Evolutionary conservation across 768 basidiomycete species (phyloP).

Genomic region (Tricholomella constricta): DNA sequence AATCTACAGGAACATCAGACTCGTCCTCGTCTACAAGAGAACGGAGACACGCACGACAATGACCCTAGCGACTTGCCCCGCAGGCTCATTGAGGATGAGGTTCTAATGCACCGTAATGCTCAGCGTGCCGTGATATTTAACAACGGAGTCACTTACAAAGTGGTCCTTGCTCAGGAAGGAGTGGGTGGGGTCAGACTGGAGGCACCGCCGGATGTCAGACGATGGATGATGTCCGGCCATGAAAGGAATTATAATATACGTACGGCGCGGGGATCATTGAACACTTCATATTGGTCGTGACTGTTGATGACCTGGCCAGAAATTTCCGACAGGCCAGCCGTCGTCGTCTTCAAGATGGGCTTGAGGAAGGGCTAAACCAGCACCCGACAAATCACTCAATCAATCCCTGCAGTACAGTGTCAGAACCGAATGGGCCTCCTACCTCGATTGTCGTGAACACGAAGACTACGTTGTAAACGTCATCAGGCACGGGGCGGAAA

Average conservation of each 20-base stretch:
- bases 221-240: neutral
- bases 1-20: conserved; percentile 35
- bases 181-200: conserved; percentile 82
- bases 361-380: conserved; percentile 69
- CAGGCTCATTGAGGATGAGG: conserved; percentile 80
- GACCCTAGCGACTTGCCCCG: conserved; percentile 70
- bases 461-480: conserved; percentile 50
- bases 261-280: conserved; percentile 80
- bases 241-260: conserved; percentile 29
- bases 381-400: too few species aligned
- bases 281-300: conserved; percentile 85
- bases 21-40: neutral
- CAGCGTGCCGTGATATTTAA: neutral
- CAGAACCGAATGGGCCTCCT: neutral
- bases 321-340: conserved; percentile 56
- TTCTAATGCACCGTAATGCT: conserved; percentile 46
- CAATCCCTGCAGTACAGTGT: too few species aligned
- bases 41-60: conserved; percentile 52
- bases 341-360: conserved; percentile 74
- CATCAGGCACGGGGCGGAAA: conserved; percentile 1
- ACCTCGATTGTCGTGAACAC: conserved; percentile 85
- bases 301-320: conserved; percentile 79
- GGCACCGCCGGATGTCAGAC: conserved; percentile 3
- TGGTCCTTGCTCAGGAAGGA: conserved; percentile 90
- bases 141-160: conserved; percentile 54